These are phyloP conservation scores for Solanum microdontum DNA, from an alignment of 257 asterid species.

Conservation along the genomic window DNA sequence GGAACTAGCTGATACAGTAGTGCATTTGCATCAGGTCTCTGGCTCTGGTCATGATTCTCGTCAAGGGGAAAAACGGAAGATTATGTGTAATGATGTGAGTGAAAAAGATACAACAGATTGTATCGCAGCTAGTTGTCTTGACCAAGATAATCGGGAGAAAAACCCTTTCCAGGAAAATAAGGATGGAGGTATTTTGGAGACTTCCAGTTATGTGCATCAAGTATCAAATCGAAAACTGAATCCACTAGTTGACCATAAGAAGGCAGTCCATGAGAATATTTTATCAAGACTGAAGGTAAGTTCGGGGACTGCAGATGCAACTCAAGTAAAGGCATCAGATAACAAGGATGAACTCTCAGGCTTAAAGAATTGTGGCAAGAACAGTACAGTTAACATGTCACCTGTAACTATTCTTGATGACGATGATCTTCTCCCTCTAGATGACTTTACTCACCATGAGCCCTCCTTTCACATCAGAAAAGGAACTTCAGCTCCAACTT, in stretches of 20 bases:
- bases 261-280: slow-evolving; percentile 4
- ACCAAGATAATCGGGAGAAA: slow-evolving; percentile 19
- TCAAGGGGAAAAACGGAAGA: slow-evolving; percentile 12
- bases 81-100: slow-evolving; percentile 11
- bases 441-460: slow-evolving; percentile 15
- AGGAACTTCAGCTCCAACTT: slow-evolving; percentile 12
- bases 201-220: slow-evolving; percentile 14
- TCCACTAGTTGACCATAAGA: slow-evolving; percentile 8
- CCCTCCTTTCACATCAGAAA: slow-evolving; percentile 24
- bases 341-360: slow-evolving; percentile 18
- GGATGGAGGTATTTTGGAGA: neutral
- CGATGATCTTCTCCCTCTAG: slow-evolving; percentile 44
- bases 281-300: slow-evolving; percentile 12
- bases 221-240: neutral
- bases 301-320: slow-evolving; percentile 23
- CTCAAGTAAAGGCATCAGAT: slow-evolving; percentile 12
- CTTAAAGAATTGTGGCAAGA: slow-evolving; percentile 9
- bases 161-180: neutral
- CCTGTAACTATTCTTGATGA: slow-evolving; percentile 5
- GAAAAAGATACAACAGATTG: slow-evolving; percentile 11
- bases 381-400: slow-evolving; percentile 5
- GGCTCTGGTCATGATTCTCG: slow-evolving; percentile 8
- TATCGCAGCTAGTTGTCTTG: slow-evolving; percentile 2
- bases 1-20: slow-evolving; percentile 7
- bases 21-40: slow-evolving; percentile 13